Base-by-base conservation (phyloP, 345 rosid species). In the Eucalyptus globulus region DNA sequence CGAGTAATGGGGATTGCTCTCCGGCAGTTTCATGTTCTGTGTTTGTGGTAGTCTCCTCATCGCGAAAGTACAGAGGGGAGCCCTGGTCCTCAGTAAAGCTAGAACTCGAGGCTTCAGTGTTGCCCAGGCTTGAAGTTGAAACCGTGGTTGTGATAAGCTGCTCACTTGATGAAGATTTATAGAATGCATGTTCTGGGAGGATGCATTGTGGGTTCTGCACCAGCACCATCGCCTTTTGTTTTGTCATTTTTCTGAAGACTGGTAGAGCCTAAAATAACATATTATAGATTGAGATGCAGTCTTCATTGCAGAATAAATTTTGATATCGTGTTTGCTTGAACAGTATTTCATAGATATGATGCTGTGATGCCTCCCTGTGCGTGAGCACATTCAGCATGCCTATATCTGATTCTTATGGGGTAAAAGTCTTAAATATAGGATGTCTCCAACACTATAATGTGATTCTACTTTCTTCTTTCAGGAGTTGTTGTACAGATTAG, bases 111-210 rank as follows among this genome's bases (percentile, higher is more conserved):
- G 91, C 89, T 87, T 88, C 91, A 45, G 54, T 51, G 65, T 87
- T 88, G 22, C 80, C 90, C 27, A 14, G 44, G 53, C 85, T 87
- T 7, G 91, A 80, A 43, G 90, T 58, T 29, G 90, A 89, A 80
- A 87, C 34, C 6, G 49, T 58, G 5, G 83, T 37, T 22, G 81
- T 60, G 34, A 87, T 87, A 43, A 87, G 65, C 81, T 91, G 90
- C 69, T 90, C 91, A 49, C 87, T 87, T 67, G 94, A 88, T 21
- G 88, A 90, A 44, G 93, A 89, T 87, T 89, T 91, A 29, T 89
- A 44, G 11, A 72, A 40, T 8, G 86, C 8, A 37, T 90, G 87
- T 90, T 40, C 27, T 72, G 45, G 51, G 40, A 43, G 85, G 49
- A 58, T 88, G 83, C 86, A 44, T 22, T 14, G 90, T 86, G 40